These are phyloP conservation scores for Candida coquimbonensis DNA, from an alignment of 805 yeast genomes.

Conservation along the genomic window DNA sequence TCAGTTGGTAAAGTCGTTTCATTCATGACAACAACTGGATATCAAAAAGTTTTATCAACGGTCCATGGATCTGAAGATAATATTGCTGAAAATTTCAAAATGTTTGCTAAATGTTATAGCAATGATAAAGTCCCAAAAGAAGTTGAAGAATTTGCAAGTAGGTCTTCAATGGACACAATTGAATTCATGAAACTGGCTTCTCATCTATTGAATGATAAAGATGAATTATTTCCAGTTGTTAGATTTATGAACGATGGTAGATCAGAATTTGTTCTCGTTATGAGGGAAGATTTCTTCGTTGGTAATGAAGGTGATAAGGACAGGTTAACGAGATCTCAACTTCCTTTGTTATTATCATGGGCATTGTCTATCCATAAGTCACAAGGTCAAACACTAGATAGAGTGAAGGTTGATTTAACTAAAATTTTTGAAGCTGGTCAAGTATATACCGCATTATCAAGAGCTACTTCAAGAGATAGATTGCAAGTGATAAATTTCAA, in stretches of 20 bases:
- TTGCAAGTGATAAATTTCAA: constrained; percentile 63
- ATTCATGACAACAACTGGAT: constrained; percentile 26
- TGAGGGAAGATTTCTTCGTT: constrained; percentile 30
- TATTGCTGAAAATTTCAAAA: background rate
- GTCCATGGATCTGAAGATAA: background rate
- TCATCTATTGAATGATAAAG: constrained; percentile 13
- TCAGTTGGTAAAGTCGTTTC: constrained; percentile 67
- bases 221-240: constrained; percentile 26
- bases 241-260: constrained; percentile 25
- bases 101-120: background rate
- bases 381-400: constrained; percentile 74
- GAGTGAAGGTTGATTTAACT: constrained; percentile 62
- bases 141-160: constrained; percentile 15
- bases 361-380: constrained; percentile 80
- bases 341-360: constrained; percentile 74
- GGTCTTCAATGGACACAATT: constrained; percentile 8
- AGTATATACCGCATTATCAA: constrained; percentile 73
- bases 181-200: constrained; percentile 14
- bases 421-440: constrained; percentile 76
- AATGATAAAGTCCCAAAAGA: background rate
- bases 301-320: constrained; percentile 24
- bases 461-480: constrained; percentile 64
- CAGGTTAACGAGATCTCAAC: constrained; percentile 40
- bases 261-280: constrained; percentile 27
- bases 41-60: constrained; percentile 10